Base-by-base conservation (phyloP, 202 grass and related monocot genomes). In the Zoysia matrella region DNA sequence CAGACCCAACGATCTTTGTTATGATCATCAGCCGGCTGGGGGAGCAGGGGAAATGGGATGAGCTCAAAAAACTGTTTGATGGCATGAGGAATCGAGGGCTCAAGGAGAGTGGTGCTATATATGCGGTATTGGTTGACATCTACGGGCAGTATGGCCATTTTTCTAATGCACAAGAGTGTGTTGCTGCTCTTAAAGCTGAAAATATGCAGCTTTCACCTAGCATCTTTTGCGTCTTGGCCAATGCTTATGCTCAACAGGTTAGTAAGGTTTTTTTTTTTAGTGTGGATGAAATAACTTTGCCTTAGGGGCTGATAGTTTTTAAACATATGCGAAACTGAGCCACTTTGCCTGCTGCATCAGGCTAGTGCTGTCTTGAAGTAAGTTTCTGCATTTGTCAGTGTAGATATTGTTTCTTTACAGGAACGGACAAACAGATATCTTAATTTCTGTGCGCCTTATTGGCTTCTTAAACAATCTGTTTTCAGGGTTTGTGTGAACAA, bases 181-280 rank as follows among this genome's bases (percentile, higher is more conserved):
- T 97, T 13, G 88, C 88, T 82, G 90, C 92, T 65, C 86, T 97
- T 45, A 97, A 90, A 74, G 88, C 79, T 80, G 75, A 94, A 80
- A 88, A 82, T 36, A 62, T 86, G 4, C 84, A 73, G 72, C 86
- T 97, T 71, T 89, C 82, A 8, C 78, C 90, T 60, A 91, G 86
- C 12, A 54, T 93, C 6, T 98, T 90, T 62, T 98, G 95, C 63
- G 90, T 89, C 46, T 70, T 94, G 14, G 90, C 90, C n/a, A 94
- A 98, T 5, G 86, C 92, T 65, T 93, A 91, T 84, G 92, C 90
- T 64, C 92, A 94, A 50, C 92, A 89, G 87, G 93, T 96, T 52
- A 78, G 72, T 85, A 0, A 13, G 71, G 22, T 4, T 6, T 42
- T 42, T 82, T 30, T n/a, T n/a, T n/a, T n/a, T n/a, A 56, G 16